Percentiles rank a stretch among this genome's conserved stretches.
phyloP scores from a whole-genome alignment of 306 rosid species.

The Calophaca sinica region DNA sequence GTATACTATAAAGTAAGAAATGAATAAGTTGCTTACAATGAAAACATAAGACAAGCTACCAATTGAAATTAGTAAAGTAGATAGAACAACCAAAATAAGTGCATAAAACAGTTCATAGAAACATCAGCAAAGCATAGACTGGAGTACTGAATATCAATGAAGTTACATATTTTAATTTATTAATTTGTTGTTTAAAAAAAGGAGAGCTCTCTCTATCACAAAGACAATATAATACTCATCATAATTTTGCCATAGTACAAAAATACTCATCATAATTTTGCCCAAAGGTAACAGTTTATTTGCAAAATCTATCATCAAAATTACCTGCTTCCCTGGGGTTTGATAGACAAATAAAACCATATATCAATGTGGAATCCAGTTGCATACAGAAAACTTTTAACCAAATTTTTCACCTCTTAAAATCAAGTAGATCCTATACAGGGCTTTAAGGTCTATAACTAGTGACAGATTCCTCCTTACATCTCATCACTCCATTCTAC shows the following conservation, averaged over 20 bases:
- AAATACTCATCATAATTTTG: background rate
- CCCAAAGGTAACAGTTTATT: background rate
- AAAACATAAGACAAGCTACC: background rate
- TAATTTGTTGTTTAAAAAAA: background rate
- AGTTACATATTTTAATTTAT: background rate
- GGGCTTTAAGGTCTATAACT: background rate
- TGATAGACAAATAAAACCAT: slow-evolving; percentile 23
- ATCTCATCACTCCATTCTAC: no score
- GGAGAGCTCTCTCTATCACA: slow-evolving; percentile 15
- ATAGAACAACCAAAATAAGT: slow-evolving; percentile 5
- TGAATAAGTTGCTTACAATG: slow-evolving; percentile 13
- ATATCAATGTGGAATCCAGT: no score
- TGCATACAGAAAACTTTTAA: background rate
- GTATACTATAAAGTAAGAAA: slow-evolving; percentile 9
- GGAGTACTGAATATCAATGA: background rate
- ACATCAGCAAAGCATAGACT: background rate
- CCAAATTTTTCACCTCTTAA: background rate
- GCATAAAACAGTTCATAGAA: background rate
- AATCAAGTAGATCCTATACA: slow-evolving; percentile 1
- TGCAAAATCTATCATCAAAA: no score
- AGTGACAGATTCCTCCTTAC: slow-evolving; percentile 1
- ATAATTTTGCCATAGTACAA: slow-evolving; percentile 5
- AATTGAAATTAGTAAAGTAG: background rate
- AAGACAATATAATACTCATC: slow-evolving; percentile 1
- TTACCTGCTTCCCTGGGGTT: no score